Evolutionary conservation across 306 rosid species (phyloP), one percentile per base, ranked within the genome.

Genomic region (Sindora glabra): DNA sequence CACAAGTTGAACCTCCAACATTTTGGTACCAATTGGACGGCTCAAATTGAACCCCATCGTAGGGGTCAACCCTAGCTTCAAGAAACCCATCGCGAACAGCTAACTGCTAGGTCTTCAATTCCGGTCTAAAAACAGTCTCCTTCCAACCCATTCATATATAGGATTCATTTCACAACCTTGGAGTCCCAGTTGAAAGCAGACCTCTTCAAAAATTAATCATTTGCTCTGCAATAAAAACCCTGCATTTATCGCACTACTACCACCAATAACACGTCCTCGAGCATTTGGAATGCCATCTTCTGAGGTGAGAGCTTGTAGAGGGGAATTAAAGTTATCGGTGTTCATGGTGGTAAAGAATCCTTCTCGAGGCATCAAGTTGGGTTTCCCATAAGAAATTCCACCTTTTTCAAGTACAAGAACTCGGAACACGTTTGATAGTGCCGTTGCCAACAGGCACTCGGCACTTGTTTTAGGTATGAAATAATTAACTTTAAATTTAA

Each of bases 251-350:
- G 84, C 90, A 65, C 94, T 89, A 72, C 99, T 84, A 22, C 99
- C 99, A 4, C 97, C 99, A 48, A 94, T 97, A 75, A 94, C 75
- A 1, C 89, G 85, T 1, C 99, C 99, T 0, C 97, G 78, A 13
- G 95, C 97, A 26, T 94, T 94, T n/a, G 75, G 78, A n/a, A 94
- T 86, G 2, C 97, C 99, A 8, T 94, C 99, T 34, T 86, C 95
- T 0, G 99, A 94, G 5, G 60, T 65, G 81, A 94, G 89, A 6
- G 77, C 30, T 25, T 94, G 87, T 0, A 84, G 76, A 0, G 99
- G 86, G 0, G 96, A 83, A 55, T 85, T 81, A 16, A 15, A 24
- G 2, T 69, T 6, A 23, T 75, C 51, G 24, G 70, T 69, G 23
- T 56, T 79, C 66, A 76, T 30, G 0, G 83, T 57, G 19, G 69